Base-by-base conservation (phyloP, 345 rosid genomes). In the Heritiera fomes region DNA sequence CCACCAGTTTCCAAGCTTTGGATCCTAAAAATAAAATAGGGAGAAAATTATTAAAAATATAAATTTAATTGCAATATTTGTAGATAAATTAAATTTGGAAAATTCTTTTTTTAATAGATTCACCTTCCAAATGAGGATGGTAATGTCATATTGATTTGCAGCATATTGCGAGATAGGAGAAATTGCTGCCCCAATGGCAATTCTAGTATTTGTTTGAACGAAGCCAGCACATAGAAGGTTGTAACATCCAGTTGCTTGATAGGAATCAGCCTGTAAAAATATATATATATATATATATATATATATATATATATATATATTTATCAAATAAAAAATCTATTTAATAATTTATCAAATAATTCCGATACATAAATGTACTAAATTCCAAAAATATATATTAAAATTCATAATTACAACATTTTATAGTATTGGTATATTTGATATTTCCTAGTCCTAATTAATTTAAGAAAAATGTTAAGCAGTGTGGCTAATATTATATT, bases 141-240 rank as follows among this genome's bases (percentile, higher is more conserved):
- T 87, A 75, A 97, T 91, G 83, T 97, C 99, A 45, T 81, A 94
- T 78, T 97, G 99, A 82, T 84, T 88, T 75, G 84, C 87, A 73
- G 83, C 78, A 74, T 76, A 89, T 6, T 85, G 78, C 10, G 99
- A 97, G 47, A 97, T 83, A 14, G 99, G 98, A 67, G 98, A 97
- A 77, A 97, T 97, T 83, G 98, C 94, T 17, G 99, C 99, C 34
- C 99, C 99, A 79, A 97, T 94, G 73, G 99, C 99, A 80, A 97
- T 84, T 83, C 89, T 90, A 72, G 93, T 91, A 61, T 93, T 91
- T n/a, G 97, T 97, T 84, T 94, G 99, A 79, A 97, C 89, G 78
- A 97, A 97, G 74, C 99, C 99, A 1, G 98, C 76, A 68, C 99
- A 97, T 11, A 94, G 86, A 45, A 97, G 98, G 78, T 97, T 97